These are phyloP conservation scores for Sporothrix globosa DNA, from an alignment of 2,329 filamentous ascomycete species.

Conservation along the genomic window DNA sequence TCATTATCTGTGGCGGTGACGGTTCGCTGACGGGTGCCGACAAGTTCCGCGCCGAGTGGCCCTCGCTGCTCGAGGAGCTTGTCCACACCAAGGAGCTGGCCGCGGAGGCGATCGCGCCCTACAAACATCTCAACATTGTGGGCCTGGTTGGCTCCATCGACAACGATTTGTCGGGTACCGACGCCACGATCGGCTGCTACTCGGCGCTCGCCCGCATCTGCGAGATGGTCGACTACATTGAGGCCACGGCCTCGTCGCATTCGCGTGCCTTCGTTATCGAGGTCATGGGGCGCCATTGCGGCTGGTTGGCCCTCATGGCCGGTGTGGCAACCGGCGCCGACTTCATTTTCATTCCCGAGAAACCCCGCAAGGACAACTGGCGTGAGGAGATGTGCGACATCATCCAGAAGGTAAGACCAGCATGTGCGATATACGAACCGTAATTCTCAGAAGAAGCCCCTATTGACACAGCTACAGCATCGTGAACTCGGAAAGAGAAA, in stretches of 20 bases:
- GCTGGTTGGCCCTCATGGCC: constrained; percentile 95
- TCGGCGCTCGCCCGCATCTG: constrained; percentile 91
- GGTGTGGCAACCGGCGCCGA: constrained; percentile 94
- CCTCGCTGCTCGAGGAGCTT: constrained; percentile 81
- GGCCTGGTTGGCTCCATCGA: constrained; percentile 96
- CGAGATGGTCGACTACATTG: constrained; percentile 94
- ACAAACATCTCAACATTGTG: constrained; percentile 90
- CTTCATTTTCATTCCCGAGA: constrained; percentile 96
- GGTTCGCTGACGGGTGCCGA: constrained; percentile 95
- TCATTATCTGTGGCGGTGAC: constrained; percentile 96
- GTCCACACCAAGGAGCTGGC: constrained; percentile 73
- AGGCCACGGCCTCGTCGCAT: constrained; percentile 91
- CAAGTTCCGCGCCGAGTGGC: constrained; percentile 91
- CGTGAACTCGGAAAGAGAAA: constrained; percentile 88
- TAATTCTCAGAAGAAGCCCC: constrained; percentile 37
- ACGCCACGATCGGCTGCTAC: constrained; percentile 96
- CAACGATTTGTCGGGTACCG: constrained; percentile 95
- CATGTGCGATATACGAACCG: neutral
- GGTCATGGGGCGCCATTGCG: constrained; percentile 97
- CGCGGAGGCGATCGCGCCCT: constrained; percentile 70
- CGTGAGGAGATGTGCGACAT: constrained; percentile 82
- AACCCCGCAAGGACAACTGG: constrained; percentile 86
- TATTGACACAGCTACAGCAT: constrained; percentile 60
- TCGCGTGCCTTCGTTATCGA: constrained; percentile 96
- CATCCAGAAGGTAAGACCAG: constrained; percentile 63